Conservation (phyloP, 768 basidiomycete species). For the Leccinum uliginosum region DNA sequence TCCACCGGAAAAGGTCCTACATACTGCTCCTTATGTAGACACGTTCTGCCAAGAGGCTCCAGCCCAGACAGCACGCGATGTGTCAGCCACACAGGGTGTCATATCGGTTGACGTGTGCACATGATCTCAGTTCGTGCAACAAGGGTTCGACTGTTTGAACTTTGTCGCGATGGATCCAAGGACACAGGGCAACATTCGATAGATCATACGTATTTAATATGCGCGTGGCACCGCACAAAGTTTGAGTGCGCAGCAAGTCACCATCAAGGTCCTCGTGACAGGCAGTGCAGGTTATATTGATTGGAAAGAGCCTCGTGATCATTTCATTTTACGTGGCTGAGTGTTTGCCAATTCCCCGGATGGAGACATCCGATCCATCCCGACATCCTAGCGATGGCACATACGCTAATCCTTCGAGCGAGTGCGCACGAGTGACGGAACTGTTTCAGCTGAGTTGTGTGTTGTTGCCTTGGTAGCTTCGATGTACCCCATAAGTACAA, state of each 20-base stretch:
- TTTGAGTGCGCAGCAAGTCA: not conserved
- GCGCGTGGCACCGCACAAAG: not conserved
- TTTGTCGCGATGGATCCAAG: not conserved
- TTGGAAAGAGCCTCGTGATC: not conserved
- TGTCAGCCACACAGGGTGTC: slow-evolving; percentile 10
- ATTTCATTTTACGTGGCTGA: not conserved
- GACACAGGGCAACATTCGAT: not conserved
- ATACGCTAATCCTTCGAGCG: not conserved
- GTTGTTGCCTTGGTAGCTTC: not conserved
- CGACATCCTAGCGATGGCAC: not conserved
- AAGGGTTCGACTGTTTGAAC: not conserved
- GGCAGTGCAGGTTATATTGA: slow-evolving; percentile 1
- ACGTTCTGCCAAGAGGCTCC: not conserved
- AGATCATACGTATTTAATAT: slow-evolving; percentile 3
- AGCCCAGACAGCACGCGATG: not conserved
- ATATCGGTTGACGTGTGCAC: not conserved
- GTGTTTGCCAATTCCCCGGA: not conserved
- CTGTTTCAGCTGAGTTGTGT: not conserved
- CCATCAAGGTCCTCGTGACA: not conserved
- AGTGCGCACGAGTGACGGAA: not conserved
- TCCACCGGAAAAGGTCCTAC: not conserved
- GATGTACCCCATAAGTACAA: not conserved
- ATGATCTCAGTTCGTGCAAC: not conserved
- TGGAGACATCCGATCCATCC: not conserved
- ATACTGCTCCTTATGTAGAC: not conserved